Percentiles rank a stretch among this genome's conserved stretches.
phyloP scores from a whole-genome alignment of 331 rosid genomes.

The Prunus yedoensis region DNA sequence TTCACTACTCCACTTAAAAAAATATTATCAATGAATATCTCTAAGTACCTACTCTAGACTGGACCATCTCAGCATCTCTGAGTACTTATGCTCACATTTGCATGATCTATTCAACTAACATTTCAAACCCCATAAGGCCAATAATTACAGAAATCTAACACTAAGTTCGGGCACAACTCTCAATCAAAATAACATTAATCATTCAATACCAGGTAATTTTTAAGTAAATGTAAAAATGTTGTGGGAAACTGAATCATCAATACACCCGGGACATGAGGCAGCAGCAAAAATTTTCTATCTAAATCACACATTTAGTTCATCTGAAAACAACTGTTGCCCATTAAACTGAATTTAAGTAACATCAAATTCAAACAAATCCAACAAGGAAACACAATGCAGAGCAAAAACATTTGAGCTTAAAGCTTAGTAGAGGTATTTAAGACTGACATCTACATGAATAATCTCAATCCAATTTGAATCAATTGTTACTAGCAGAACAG shows the following conservation, averaged over 20 bases:
- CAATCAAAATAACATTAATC: background rate
- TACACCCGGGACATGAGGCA: background rate
- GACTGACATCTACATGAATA: background rate
- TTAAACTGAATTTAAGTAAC: background rate
- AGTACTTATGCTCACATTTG: background rate
- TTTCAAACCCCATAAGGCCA: background rate
- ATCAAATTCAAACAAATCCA: background rate
- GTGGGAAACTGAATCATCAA: too few relatives aligned
- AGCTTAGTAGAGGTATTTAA: background rate
- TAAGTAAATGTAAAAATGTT: background rate
- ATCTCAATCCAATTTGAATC: background rate
- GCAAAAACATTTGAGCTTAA: background rate
- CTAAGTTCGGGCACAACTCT: background rate
- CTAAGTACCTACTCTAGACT: background rate
- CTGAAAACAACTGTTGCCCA: background rate
- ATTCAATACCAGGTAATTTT: too few relatives aligned
- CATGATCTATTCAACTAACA: background rate
- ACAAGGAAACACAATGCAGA: background rate
- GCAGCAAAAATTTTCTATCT: background rate
- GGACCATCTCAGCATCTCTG: background rate
- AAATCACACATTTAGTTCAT: background rate
- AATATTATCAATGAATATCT: background rate
- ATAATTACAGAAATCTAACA: background rate
- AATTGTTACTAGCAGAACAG: background rate
- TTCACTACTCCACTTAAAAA: background rate